These are phyloP conservation scores for Puccinia hordei DNA, from an alignment of 1,284 basidiomycete genomes.

Conservation along the genomic window DNA sequence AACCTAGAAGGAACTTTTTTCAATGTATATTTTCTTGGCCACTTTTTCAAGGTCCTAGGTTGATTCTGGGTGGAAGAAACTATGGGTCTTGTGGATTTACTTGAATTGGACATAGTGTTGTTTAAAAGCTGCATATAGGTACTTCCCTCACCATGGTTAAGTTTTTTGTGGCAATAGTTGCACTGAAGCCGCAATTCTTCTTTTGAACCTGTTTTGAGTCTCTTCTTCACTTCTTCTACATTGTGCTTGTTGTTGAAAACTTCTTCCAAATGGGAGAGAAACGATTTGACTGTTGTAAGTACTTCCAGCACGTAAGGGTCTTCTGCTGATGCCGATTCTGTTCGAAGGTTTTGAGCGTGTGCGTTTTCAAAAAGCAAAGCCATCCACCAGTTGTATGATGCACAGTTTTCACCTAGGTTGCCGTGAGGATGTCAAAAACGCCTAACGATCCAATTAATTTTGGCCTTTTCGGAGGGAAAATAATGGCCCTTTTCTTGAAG, in stretches of 20 bases:
- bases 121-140: too few relatives aligned
- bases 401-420: not conserved
- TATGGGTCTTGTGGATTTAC: too few relatives aligned
- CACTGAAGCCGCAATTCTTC: too few relatives aligned
- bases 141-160: too few relatives aligned
- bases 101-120: too few relatives aligned
- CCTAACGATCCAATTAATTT: conserved; percentile 18
- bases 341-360: not conserved
- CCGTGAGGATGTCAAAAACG: conserved; percentile 5
- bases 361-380: conserved; percentile 18
- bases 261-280: conserved; percentile 19
- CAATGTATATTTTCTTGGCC: too few relatives aligned
- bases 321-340: not conserved
- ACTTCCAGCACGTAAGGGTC: conserved; percentile 5
- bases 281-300: too few relatives aligned
- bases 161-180: not conserved
- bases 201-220: not conserved
- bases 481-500: not conserved
- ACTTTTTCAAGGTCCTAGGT: too few relatives aligned
- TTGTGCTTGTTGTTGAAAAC: conserved; percentile 3
- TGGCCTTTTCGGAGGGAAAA: too few relatives aligned
- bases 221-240: conserved; percentile 2
- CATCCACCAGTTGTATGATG: conserved; percentile 38
- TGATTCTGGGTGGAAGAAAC: too few relatives aligned
- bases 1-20: too few relatives aligned